Base-by-base conservation (phyloP, 495 filamentous ascomycete genomes). In the Cercophora sp. region DNA sequence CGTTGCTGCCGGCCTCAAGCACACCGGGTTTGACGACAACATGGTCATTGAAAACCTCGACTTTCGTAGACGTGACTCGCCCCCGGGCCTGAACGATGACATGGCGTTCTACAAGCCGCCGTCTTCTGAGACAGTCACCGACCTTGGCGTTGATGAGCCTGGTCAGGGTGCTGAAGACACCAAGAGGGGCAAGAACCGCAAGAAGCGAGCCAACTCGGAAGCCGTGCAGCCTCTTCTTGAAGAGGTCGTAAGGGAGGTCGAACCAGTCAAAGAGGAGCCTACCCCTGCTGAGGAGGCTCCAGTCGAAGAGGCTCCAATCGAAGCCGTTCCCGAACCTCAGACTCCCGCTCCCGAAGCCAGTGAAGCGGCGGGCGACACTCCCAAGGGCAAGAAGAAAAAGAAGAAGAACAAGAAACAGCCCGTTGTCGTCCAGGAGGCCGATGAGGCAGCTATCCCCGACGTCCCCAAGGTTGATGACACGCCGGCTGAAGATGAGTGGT, bases 11-110 rank as follows among this genome's bases (percentile, higher is more conserved):
- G 84, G 81, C 5, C 75, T 87, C 16, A 64, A 84, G 64, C 79
- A 79, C 4, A 76, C 81, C 45, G 86, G 86, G 0, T 89, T 89
- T 52, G 80, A 89, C 62, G 81, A 85, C 18, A 78, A 86, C 22
- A 80, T 88, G 51, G 80, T 89, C 11, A 81, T 85, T 19, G 72
- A 88, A 46, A 76, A 89, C 56, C 78, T 80, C 0, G 70, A 60
- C 1, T 89, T 81, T 50, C 80, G 81, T 39, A 75, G 74, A 19
- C 79, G 85, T 16, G 78, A 81, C 35, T 86, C 85, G 0, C 84
- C 84, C 2, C 83, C 83, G 5, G 75, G 78, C 6, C 80, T 83
- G 1, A 79, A 81, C 42, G 76, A 81, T 42, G 76, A 79, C 13
- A 60, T 66, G 8, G 8, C 43, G 8, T 50, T 55, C 18, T 81